Percentiles rank a stretch among this genome's conserved stretches.
Conservation (phyloP, 306 rosid species). For the Myrica gale region DNA sequence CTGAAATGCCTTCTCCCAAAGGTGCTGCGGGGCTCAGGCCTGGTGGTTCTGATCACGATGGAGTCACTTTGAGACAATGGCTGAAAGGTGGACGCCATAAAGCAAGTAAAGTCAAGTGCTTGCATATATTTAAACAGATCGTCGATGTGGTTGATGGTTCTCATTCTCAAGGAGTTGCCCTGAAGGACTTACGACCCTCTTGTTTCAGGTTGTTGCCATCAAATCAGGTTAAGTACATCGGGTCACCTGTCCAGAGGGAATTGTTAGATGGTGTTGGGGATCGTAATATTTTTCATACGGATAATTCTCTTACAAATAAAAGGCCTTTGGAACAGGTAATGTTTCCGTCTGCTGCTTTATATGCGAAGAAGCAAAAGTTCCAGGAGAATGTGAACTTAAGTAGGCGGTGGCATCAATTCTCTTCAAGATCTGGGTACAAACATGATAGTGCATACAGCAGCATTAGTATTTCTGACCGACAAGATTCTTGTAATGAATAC, state of each 20-base stretch:
- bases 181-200: constrained; percentile 69
- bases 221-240: constrained; percentile 59
- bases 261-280: constrained; percentile 34
- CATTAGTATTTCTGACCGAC: constrained; percentile 34
- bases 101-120: constrained; percentile 54
- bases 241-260: constrained; percentile 47
- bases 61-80: constrained; percentile 80
- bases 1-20: constrained; percentile 38
- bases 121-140: constrained; percentile 66
- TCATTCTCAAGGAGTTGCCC: constrained; percentile 66
- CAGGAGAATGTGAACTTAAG: constrained; percentile 37
- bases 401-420: constrained; percentile 44
- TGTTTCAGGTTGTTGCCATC: constrained; percentile 55
- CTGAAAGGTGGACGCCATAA: constrained; percentile 47
- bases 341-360: constrained; percentile 38
- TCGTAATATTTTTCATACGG: constrained; percentile 42
- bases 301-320: constrained; percentile 44
- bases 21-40: constrained; percentile 28
- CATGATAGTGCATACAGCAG: constrained; percentile 42
- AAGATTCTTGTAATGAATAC: constrained; percentile 36
- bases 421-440: constrained; percentile 33
- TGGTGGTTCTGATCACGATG: constrained; percentile 46
- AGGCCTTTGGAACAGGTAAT: constrained; percentile 51
- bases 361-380: constrained; percentile 59
- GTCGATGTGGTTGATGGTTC: constrained; percentile 64